These are phyloP conservation scores for Nicotiana attenuata DNA, from an alignment of 257 asterid species.

Conservation along the genomic window DNA sequence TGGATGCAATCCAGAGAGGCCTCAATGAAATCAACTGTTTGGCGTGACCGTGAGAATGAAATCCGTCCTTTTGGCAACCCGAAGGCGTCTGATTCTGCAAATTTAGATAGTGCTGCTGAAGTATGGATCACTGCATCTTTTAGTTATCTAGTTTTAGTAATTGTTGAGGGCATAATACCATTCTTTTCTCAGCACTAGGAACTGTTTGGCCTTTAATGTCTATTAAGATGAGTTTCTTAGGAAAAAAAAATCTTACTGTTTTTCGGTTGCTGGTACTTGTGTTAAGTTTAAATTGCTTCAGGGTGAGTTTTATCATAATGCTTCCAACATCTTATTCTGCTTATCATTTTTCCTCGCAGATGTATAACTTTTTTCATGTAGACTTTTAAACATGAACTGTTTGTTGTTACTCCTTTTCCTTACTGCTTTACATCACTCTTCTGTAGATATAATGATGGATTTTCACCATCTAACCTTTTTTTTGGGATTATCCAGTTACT, in stretches of 20 bases:
- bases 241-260: background rate
- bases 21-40: slow-evolving; percentile 86
- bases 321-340: background rate
- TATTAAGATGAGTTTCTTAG: background rate
- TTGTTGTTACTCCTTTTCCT: background rate
- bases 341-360: background rate
- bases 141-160: slow-evolving; percentile 3
- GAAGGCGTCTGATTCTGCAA: slow-evolving; percentile 97
- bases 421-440: background rate
- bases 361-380: background rate
- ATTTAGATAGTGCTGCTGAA: slow-evolving; percentile 97
- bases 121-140: slow-evolving; percentile 32
- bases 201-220: background rate
- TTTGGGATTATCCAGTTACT: slow-evolving; percentile 45
- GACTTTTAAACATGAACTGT: background rate
- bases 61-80: slow-evolving; percentile 95
- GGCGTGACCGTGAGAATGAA: slow-evolving; percentile 98
- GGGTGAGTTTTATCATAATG: background rate
- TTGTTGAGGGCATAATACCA: background rate
- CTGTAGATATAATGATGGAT: background rate
- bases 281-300: background rate
- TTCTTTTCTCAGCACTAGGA: background rate
- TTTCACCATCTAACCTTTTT: slow-evolving; percentile 8
- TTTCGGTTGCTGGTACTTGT: background rate
- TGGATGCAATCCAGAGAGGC: slow-evolving; percentile 99